phyloP scores from a whole-genome alignment of 2,329 filamentous ascomycete genomes.

The Talaromyces sp. region DNA sequence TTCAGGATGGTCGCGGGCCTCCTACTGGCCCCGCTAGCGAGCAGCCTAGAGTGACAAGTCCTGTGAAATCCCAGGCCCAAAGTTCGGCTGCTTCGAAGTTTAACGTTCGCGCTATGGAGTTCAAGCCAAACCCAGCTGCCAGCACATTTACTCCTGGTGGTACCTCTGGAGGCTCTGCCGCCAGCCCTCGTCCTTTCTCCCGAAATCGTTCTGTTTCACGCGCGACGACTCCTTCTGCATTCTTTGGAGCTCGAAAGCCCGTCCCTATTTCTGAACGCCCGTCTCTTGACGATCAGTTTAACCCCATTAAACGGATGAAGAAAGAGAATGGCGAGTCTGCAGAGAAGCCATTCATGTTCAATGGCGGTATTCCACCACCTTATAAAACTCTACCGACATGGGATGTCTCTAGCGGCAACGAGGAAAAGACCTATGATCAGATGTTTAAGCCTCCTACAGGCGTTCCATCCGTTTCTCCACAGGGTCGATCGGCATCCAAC shows the following conservation, averaged over 20 bases:
- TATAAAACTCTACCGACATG: constrained; percentile 86
- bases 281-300: constrained; percentile 59
- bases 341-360: constrained; percentile 68
- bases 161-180: constrained; percentile 60
- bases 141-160: constrained; percentile 74
- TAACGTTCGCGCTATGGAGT: constrained; percentile 70
- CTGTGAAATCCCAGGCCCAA: constrained; percentile 54
- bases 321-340: constrained; percentile 61
- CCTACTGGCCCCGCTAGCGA: constrained; percentile 72
- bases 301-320: constrained; percentile 69
- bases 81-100: constrained; percentile 56
- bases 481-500: constrained; percentile 61
- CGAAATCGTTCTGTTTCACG: constrained; percentile 54
- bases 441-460: constrained; percentile 72
- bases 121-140: constrained; percentile 81
- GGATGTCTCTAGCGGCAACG: constrained; percentile 70
- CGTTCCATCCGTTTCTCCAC: constrained; percentile 67
- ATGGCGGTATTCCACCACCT: constrained; percentile 80
- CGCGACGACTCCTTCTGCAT: constrained; percentile 53
- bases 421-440: constrained; percentile 77
- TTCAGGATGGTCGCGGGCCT: constrained; percentile 69
- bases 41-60: constrained; percentile 50
- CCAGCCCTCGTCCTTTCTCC: constrained; percentile 69
- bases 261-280: constrained; percentile 61
- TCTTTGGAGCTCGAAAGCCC: constrained; percentile 73